phyloP scores from a whole-genome alignment of 2,329 filamentous ascomycete species.

The Thelonectria blattea region DNA sequence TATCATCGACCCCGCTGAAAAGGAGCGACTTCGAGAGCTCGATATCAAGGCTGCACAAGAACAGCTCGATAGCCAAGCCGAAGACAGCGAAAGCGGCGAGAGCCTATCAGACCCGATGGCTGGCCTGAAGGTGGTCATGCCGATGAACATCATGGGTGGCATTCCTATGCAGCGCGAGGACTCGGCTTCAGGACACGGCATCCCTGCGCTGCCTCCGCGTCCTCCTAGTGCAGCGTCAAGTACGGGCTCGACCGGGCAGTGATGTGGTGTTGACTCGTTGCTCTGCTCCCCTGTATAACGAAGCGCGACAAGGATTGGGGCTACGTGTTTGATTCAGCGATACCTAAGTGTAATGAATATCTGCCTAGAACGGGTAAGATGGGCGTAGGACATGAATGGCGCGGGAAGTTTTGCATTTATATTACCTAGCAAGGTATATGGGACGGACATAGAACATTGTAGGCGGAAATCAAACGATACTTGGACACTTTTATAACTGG shows the following conservation, averaged over 20 bases:
- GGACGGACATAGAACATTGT: not conserved
- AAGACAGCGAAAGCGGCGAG: conserved; percentile 43
- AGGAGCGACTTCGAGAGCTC: conserved; percentile 59
- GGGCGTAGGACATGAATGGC: conserved; percentile 16
- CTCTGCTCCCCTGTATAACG: not conserved
- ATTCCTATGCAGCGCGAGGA: conserved; percentile 50
- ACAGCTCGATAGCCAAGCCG: conserved; percentile 44
- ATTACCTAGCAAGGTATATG: conserved; percentile 5
- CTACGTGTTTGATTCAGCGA: conserved; percentile 38
- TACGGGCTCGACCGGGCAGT: conserved; percentile 51
- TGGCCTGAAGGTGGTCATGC: conserved; percentile 28
- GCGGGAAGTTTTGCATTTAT: conserved; percentile 17
- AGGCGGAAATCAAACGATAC: conserved; percentile 5
- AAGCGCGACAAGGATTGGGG: conserved; percentile 4
- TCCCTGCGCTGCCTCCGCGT: conserved; percentile 43
- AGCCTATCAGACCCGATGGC: conserved; percentile 32
- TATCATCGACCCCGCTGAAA: conserved; percentile 65
- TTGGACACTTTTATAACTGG: not conserved
- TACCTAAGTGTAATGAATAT: conserved; percentile 38
- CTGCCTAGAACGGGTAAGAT: conserved; percentile 30
- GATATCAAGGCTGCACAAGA: conserved; percentile 53
- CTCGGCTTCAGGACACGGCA: conserved; percentile 31
- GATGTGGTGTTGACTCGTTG: conserved; percentile 15
- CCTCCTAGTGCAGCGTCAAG: conserved; percentile 50
- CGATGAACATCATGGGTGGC: conserved; percentile 43